Evolutionary conservation across 2,329 filamentous ascomycete genomes (phyloP), one percentile per base, ranked within the genome.

Genomic region (Diaporthe sp.): DNA sequence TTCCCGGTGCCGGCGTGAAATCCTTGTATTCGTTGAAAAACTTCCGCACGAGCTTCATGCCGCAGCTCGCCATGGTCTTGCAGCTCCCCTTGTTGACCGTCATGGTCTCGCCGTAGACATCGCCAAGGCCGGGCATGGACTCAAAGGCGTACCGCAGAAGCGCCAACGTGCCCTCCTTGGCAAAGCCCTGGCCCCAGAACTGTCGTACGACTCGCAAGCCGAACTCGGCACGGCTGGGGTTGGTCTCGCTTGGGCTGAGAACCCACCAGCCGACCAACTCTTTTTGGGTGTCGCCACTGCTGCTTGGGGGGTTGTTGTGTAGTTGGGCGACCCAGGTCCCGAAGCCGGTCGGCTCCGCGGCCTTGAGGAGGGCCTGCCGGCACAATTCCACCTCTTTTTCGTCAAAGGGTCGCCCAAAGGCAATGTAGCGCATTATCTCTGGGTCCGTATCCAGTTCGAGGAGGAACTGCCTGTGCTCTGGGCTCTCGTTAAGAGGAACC

Each of bases 221-320:
- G 55, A 58, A 58, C 55, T 58, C 55, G 22, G 32, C 32, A 8
- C 55, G 55, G 19, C 22, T 22, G 9, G 55, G 55, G 55, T 25
- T 35, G 19, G 30, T 22, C 9, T 37, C 55, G 55, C 55, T 58
- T 10, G 55, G 55, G 22, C 55, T 58, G 32, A 58, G 55, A 58
- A 58, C 55, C 55, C 55, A 58, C 55, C 55, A 58, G 19, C 55
- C 55, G 55, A 58, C 55, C 55, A 58, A n/a, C 55, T 58, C 32
- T 4, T 27, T 37, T 25, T 22, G 30, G 55, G 15, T 37, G 30
- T 35, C 9, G 30, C n/a, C 9, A 8, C 8, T 10, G 55, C 9
- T 37, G 8, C 22, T 47, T 19, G 19, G 6, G 44, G 17, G 9
- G 32, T 37, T 37, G 32, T 37, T 37, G 55, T 22, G 55, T 35